Conservation (phyloP, 2,329 filamentous ascomycete genomes). For the Trichoderma atrobrunneum region DNA sequence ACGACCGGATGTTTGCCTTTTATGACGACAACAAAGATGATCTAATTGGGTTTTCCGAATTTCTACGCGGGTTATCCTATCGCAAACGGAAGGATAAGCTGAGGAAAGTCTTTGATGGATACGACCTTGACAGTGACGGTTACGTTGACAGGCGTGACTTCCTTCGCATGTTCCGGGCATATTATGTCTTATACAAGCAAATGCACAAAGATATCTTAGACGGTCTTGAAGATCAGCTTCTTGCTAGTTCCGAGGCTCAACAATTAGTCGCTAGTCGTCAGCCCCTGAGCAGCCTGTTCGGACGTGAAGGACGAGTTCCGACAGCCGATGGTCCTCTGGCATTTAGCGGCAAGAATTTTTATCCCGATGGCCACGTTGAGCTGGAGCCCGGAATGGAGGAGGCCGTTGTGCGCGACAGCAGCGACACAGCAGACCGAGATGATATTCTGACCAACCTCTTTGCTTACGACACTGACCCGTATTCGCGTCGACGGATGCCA, state of each 20-base stretch:
- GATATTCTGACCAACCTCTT: conserved; percentile 58
- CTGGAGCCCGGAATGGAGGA: conserved; percentile 57
- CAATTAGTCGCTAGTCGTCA: conserved; percentile 73
- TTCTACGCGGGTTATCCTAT: conserved; percentile 76
- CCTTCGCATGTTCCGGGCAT: conserved; percentile 85
- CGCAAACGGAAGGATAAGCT: conserved; percentile 67
- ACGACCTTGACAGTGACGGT: conserved; percentile 86
- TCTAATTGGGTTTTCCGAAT: conserved; percentile 89
- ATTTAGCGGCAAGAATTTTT: conserved; percentile 65
- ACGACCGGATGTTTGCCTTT: conserved; percentile 94
- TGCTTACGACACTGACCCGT: conserved; percentile 35
- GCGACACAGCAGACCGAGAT: conserved; percentile 59
- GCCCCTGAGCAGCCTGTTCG: conserved; percentile 71
- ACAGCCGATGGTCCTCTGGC: conserved; percentile 54
- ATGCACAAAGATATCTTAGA: conserved; percentile 82
- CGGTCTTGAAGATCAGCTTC: conserved; percentile 72
- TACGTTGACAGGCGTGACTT: conserved; percentile 85
- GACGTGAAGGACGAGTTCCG: conserved; percentile 68
- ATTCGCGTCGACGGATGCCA: conserved; percentile 30
- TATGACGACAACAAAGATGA: conserved; percentile 90
- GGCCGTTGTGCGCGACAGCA: conserved; percentile 57
- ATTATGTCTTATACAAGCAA: conserved; percentile 86
- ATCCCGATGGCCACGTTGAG: conserved; percentile 61
- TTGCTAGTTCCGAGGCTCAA: conserved; percentile 71
- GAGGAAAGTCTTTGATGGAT: conserved; percentile 76